Evolutionary conservation across 495 filamentous ascomycete species (phyloP).

Genomic region (Amorphotheca resinae): DNA sequence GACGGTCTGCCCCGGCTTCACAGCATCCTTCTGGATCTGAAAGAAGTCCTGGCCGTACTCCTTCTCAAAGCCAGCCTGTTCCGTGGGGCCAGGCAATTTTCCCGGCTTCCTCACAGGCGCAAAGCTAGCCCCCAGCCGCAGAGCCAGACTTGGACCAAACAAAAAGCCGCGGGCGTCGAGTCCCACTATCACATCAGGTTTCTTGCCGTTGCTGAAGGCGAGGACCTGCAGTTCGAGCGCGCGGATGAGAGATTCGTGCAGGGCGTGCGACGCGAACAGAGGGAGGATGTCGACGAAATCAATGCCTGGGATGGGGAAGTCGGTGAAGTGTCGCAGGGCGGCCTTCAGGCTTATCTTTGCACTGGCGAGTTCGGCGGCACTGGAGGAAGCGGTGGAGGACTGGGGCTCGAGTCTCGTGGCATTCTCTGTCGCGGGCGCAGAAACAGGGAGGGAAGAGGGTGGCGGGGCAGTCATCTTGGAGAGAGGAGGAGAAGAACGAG

Average conservation of each 20-base stretch:
- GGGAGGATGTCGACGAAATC: conserved; percentile 98
- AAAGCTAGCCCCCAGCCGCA: conserved; percentile 77
- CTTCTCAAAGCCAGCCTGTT: conserved; percentile 76
- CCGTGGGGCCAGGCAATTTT: conserved; percentile 84
- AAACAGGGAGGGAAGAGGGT: conserved; percentile 9
- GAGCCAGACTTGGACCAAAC: conserved; percentile 81
- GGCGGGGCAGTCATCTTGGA: conserved; percentile 41
- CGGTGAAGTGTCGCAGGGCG: conserved; percentile 50
- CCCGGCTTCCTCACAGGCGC: conserved; percentile 92
- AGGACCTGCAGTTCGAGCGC: conserved; percentile 78
- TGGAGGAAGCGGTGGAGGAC: conserved; percentile 51
- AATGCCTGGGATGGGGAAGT: conserved; percentile 91
- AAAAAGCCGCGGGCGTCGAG: conserved; percentile 92
- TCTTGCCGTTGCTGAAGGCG: conserved; percentile 33
- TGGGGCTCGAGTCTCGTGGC: conserved; percentile 39
- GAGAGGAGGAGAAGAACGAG: conserved; percentile 29
- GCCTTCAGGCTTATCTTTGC: conserved; percentile 62
- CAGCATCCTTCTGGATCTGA: conserved; percentile 79
- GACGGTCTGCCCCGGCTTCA: conserved; percentile 80
- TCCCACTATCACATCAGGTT: conserved; percentile 83
- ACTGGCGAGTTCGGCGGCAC: conserved; percentile 82
- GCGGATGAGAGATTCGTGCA: conserved; percentile 67
- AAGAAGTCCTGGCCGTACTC: conserved; percentile 96
- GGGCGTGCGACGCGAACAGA: conserved; percentile 68
- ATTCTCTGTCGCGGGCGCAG: too few species aligned